Evolutionary conservation across 176 grass and related monocot species (phyloP).

Genomic region (Areca catechu): DNA sequence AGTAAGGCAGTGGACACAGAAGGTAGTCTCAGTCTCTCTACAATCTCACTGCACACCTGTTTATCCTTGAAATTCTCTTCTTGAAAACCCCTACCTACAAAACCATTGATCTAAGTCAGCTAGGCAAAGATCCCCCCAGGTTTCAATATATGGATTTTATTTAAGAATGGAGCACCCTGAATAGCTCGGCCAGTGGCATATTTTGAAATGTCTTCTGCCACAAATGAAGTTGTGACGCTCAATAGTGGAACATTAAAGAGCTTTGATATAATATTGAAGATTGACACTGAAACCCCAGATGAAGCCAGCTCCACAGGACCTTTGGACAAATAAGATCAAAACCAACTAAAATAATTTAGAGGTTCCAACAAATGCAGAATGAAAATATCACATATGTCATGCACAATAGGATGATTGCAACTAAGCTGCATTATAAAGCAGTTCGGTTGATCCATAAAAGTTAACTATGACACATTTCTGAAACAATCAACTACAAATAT

Average conservation of each 20-base stretch:
- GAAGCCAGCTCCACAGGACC: conserved; percentile 63
- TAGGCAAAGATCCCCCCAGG: neutral
- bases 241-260: conserved; percentile 68
- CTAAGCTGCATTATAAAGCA: too few relatives aligned
- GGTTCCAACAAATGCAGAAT: neutral
- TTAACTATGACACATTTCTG: too few relatives aligned
- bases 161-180: conserved; percentile 17
- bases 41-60: neutral
- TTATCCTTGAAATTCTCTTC: conserved; percentile 10
- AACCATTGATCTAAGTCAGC: conserved; percentile 1
- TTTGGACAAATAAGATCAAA: conserved; percentile 11
- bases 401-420: too few relatives aligned
- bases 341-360: neutral
- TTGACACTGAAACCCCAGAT: conserved; percentile 47
- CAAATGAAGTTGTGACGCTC: conserved; percentile 73
- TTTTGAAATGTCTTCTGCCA: conserved; percentile 70
- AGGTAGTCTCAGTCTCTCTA: conserved; percentile 30
- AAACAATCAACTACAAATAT: too few relatives aligned
- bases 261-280: conserved; percentile 72
- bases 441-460: too few relatives aligned
- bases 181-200: conserved; percentile 18
- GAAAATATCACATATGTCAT: neutral
- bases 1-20: conserved; percentile 53
- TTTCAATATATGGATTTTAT: neutral
- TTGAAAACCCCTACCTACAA: conserved; percentile 15